These are phyloP conservation scores for Monoraphidium neglectum DNA, from an alignment of 139 green algal species.

Conservation along the genomic window DNA sequence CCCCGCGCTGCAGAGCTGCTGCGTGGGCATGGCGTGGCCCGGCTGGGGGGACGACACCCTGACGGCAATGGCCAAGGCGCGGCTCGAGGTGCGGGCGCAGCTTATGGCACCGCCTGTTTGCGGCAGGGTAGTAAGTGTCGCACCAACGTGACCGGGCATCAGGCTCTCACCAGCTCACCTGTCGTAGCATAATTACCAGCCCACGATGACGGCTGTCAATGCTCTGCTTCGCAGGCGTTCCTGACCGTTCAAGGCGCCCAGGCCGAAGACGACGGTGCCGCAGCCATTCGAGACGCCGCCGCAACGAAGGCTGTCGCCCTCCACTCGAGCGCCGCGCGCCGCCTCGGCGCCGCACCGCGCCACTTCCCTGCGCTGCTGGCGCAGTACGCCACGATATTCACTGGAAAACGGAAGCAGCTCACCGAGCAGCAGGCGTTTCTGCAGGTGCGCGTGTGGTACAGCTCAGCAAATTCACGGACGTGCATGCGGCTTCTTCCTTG, in stretches of 20 bases:
- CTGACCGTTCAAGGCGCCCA: background rate
- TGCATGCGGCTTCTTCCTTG: no score
- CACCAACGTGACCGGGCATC: no score
- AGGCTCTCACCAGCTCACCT: no score
- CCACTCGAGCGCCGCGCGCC: conserved; percentile 12
- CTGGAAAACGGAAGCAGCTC: conserved; percentile 54
- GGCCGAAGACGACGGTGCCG: background rate
- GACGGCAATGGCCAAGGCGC: conserved; percentile 29
- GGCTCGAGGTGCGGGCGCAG: conserved; percentile 33
- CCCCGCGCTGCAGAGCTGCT: conserved; percentile 71
- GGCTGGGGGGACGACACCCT: conserved; percentile 51
- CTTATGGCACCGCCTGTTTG: no score
- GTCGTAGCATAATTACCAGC: no score
- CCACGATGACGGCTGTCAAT: no score
- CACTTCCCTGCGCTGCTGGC: conserved; percentile 65
- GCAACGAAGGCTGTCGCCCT: background rate
- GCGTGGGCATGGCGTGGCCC: conserved; percentile 65
- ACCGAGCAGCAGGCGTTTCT: conserved; percentile 56
- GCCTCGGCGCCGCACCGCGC: conserved; percentile 42
- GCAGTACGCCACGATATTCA: conserved; percentile 56
- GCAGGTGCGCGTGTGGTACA: conserved; percentile 22
- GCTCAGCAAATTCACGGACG: no score
- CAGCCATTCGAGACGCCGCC: no score
- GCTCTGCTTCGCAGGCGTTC: no score
- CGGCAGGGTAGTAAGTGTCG: no score